Base-by-base conservation (phyloP, 345 rosid genomes). In the Gossypium australe region DNA sequence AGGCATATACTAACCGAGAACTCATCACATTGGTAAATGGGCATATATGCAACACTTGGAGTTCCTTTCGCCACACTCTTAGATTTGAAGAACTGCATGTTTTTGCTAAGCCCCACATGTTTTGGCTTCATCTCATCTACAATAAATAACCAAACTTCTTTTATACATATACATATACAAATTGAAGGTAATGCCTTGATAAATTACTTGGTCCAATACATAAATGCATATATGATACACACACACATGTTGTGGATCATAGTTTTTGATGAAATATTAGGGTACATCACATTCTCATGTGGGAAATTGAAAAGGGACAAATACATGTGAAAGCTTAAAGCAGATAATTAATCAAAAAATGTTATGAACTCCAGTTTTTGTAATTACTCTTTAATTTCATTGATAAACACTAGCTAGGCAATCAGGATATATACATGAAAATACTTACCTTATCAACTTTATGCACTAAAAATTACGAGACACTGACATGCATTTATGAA, bases 101-200 rank as follows among this genome's bases (percentile, higher is more conserved):
- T 61, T 53, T 77, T 73, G 41, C 86, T 86, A 57, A 91, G 81
- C 63, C 93, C 93, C 58, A 91, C 83, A 70, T 89, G 89, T 77
- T 89, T 89, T 16, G 92, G 89, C 72, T 77, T 78, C 89, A 91
- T 91, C n/a, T 79, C 74, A 75, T 91, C 97, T 91, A 25, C 29
- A 38, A 2, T 34, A 76, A 70, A 22, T 1, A 53, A 53, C 7
- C 56, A 13, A 51, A 51, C 56, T 51, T 51, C 55, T 12, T 17
- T 4, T 53, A 17, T n/a, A 53, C 6, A n/a, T 7, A 53, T 9
- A 17, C 7, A n/a, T 53, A 53, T 4, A 17, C 58, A 53, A 53
- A n/a, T 1, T 14, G 56, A 16, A 51, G 22, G 24, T 53, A 7
- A 53, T 6, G 20, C 9, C 11, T 45, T 45, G 12, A 45, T 45